Evolutionary conservation across 2,329 filamentous ascomycete species (phyloP).

Genomic region (Metarhizium rileyi): DNA sequence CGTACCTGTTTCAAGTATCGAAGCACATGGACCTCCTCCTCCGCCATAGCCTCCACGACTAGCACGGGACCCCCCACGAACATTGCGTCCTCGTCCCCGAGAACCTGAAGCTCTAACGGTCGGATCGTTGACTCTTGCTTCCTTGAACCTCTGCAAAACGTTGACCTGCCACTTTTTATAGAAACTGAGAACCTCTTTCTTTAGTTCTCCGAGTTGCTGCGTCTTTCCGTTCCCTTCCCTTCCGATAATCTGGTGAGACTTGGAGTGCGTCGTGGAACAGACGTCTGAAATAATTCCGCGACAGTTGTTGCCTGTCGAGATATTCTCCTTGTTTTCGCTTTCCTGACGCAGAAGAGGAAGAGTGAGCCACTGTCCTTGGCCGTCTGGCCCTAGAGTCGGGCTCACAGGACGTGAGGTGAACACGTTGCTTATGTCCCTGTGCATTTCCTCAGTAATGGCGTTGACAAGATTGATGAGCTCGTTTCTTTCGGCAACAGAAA

Average conservation of each 20-base stretch:
- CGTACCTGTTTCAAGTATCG: conserved; percentile 28
- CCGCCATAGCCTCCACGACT: conserved; percentile 23
- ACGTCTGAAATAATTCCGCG: conserved; percentile 3
- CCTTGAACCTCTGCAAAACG: conserved; percentile 60
- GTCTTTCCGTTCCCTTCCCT: conserved; percentile 28
- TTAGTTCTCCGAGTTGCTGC: conserved; percentile 51
- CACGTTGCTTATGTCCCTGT: conserved; percentile 38
- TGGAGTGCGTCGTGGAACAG: conserved; percentile 14
- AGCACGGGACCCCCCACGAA: conserved; percentile 13
- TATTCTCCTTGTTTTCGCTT: conserved; percentile 14
- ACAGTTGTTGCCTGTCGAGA: conserved; percentile 3
- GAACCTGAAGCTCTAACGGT: conserved; percentile 13
- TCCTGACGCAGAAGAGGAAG: conserved; percentile 20
- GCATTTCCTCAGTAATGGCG: conserved; percentile 45
- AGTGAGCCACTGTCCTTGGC: conserved; percentile 25
- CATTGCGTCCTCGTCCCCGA: conserved; percentile 24
- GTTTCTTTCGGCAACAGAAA: conserved; percentile 37
- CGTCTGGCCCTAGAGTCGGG: conserved; percentile 20
- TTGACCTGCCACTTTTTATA: conserved; percentile 74
- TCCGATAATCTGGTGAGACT: conserved; percentile 19
- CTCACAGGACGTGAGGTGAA: conserved; percentile 38
- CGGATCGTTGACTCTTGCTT: conserved; percentile 47
- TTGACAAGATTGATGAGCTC: conserved; percentile 43
- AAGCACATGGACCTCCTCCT: conserved; percentile 18
- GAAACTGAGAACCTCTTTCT: conserved; percentile 56